Conservation (phyloP, 2,329 filamentous ascomycete species). For the Mollisiaceae sp. region DNA sequence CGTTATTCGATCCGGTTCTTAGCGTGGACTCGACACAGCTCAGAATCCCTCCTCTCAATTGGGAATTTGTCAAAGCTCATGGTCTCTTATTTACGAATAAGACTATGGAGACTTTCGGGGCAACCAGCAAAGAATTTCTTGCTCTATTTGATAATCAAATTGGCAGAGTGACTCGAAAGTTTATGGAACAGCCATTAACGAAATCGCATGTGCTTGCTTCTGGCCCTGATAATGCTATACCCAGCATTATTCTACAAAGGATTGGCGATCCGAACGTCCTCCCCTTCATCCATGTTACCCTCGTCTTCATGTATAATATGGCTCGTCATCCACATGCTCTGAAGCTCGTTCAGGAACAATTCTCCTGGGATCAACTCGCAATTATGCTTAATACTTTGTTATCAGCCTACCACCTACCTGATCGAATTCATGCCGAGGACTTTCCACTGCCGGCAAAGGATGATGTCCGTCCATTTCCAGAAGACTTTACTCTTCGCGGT, state of each 20-base stretch:
- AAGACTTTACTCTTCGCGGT: slow-evolving; percentile 39
- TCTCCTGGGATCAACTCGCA: slow-evolving; percentile 35
- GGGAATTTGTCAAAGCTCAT: slow-evolving; percentile 66
- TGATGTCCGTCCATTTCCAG: slow-evolving; percentile 34
- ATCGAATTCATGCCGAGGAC: slow-evolving; percentile 21
- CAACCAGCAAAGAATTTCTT: slow-evolving; percentile 56
- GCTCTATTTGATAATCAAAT: slow-evolving; percentile 62
- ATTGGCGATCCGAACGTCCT: slow-evolving; percentile 37
- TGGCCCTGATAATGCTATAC: slow-evolving; percentile 26
- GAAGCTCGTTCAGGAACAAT: slow-evolving; percentile 27
- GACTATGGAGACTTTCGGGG: slow-evolving; percentile 53
- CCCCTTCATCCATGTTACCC: slow-evolving; percentile 37
- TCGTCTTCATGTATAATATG: slow-evolving; percentile 36
- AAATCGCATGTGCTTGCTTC: no score
- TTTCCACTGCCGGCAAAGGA: slow-evolving; percentile 34
- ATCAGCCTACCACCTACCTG: slow-evolving; percentile 10
- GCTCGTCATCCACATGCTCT: slow-evolving; percentile 29
- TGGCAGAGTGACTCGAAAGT: slow-evolving; percentile 50
- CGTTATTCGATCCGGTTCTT: slow-evolving; percentile 67
- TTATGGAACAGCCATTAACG: slow-evolving; percentile 54
- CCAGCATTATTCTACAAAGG: slow-evolving; percentile 31
- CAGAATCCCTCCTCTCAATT: slow-evolving; percentile 55
- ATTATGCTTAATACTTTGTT: slow-evolving; percentile 35
- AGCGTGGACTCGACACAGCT: slow-evolving; percentile 44
- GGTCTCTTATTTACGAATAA: slow-evolving; percentile 66